Evolutionary conservation across 2,329 filamentous ascomycete genomes (phyloP), one percentile per base, ranked within the genome.

Genomic region (Colletotrichum sp.): DNA sequence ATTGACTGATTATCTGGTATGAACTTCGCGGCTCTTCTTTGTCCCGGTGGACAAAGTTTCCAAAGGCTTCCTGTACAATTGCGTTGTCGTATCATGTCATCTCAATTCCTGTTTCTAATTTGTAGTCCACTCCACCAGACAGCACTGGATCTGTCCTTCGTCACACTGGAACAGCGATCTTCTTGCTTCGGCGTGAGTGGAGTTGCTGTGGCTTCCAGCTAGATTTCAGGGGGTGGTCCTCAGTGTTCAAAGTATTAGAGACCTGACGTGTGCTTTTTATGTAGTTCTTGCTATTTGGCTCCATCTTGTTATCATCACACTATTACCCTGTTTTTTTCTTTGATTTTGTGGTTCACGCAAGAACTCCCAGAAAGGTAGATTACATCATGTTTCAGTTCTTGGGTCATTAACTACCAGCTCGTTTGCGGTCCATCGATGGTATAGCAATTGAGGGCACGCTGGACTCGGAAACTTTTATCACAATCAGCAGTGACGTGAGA

Each of bases 91-190:
- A n/a, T 43, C 3, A n/a, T n/a, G 8, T 43, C 5, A 10, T 0
- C 1, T 10, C 38, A 43, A 43, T 10, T 0, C 0, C 38, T n/a
- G 0, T 43, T 0, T 43, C 0, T 1, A n/a, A n/a, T 43, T n/a
- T 43, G n/a, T n/a, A 43, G 18, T 16, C 38, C 5, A 1, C 9
- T 43, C 16, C 2, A 1, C 16, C 14, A 38, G 3, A 38, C 36
- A 38, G 36, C 28, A 30, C 3, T 43, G 8, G 16, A 43, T 43
- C 1, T 43, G 4, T n/a, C 0, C 38, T n/a, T 3, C 16, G n/a
- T n/a, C 8, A n/a, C 4, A 1, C 38, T n/a, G 6, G 38, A 43
- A 43, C 8, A 10, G 38, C n/a, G 38, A 43, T 43, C 18, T 43
- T 43, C 38, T 43, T 43, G 38, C 18, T 43, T 43, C 18, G 18